phyloP scores from a whole-genome alignment of 1,284 basidiomycete species.

The Sporisorium sorghi region DNA sequence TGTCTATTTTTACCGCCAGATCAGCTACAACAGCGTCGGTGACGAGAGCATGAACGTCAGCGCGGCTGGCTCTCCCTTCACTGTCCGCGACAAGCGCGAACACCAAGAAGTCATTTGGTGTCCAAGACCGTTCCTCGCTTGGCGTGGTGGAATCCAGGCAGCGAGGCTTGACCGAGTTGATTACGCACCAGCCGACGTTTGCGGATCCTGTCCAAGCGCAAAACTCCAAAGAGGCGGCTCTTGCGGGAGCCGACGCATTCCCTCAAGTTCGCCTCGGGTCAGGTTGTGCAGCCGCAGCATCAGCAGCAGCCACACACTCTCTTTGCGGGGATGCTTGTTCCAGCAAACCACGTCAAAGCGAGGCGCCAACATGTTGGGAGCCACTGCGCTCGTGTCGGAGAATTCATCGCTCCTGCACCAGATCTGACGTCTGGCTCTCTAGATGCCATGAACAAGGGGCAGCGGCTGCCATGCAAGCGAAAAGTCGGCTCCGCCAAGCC shows the following conservation, averaged over 20 bases:
- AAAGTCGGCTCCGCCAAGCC: not conserved
- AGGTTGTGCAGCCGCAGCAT: constrained; percentile 13
- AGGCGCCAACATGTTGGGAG: too few species aligned
- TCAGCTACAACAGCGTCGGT: not conserved
- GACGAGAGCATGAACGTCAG: not conserved
- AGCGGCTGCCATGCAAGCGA: not conserved
- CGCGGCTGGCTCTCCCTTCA: too few species aligned
- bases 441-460: not conserved
- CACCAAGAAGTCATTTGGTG: not conserved
- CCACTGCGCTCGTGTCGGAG: too few species aligned
- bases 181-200: not conserved
- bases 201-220: constrained; percentile 16
- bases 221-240: constrained; percentile 12
- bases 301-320: too few species aligned
- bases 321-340: not conserved
- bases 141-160: too few species aligned
- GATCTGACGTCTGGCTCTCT: too few species aligned
- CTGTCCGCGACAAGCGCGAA: too few species aligned
- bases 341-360: too few species aligned
- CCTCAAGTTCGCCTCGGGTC: not conserved
- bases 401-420: too few species aligned
- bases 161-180: too few species aligned
- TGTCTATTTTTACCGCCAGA: not conserved
- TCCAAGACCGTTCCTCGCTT: not conserved
- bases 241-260: constrained; percentile 30